Conservation (phyloP, 2,329 filamentous ascomycete genomes). For the Daldinia sp. region DNA sequence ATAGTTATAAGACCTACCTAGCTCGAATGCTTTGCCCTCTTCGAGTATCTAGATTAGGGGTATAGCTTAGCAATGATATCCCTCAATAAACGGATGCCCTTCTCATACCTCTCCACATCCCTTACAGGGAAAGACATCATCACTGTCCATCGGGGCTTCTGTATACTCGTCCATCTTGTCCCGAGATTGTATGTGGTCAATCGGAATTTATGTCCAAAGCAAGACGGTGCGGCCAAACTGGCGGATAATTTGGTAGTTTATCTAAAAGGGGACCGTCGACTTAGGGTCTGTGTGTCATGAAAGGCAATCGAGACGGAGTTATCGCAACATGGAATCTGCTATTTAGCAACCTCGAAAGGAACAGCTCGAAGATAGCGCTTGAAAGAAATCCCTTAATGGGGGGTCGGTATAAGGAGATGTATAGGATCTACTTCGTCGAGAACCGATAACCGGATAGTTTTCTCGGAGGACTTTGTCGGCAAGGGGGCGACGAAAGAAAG, state of each 20-base stretch:
- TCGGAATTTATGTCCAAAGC: constrained; percentile 15
- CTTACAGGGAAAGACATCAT: constrained; percentile 90
- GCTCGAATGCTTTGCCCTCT: constrained; percentile 97
- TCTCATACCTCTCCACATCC: constrained; percentile 84
- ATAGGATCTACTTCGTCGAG: neutral
- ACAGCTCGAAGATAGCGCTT: neutral
- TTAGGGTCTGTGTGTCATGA: constrained; percentile 35
- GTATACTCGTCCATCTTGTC: constrained; percentile 67
- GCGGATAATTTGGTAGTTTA: neutral
- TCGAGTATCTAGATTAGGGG: constrained; percentile 78
- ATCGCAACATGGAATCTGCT: constrained; percentile 33
- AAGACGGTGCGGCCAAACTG: constrained; percentile 11
- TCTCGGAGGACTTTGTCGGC: neutral
- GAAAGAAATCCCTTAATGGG: neutral
- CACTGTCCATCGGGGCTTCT: constrained; percentile 74
- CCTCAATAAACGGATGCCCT: constrained; percentile 34
- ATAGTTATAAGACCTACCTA: constrained; percentile 68
- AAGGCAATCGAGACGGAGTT: constrained; percentile 31
- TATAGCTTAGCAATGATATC: constrained; percentile 36
- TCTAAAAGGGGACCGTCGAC: constrained; percentile 7
- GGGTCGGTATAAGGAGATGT: neutral
- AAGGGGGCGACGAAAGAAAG: constrained; percentile 5
- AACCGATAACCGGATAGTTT: neutral
- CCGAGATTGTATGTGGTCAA: constrained; percentile 26
- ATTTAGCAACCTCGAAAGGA: neutral